These are phyloP conservation scores for Geranium brycei DNA, from an alignment of 345 rosid genomes.

Conservation along the genomic window DNA sequence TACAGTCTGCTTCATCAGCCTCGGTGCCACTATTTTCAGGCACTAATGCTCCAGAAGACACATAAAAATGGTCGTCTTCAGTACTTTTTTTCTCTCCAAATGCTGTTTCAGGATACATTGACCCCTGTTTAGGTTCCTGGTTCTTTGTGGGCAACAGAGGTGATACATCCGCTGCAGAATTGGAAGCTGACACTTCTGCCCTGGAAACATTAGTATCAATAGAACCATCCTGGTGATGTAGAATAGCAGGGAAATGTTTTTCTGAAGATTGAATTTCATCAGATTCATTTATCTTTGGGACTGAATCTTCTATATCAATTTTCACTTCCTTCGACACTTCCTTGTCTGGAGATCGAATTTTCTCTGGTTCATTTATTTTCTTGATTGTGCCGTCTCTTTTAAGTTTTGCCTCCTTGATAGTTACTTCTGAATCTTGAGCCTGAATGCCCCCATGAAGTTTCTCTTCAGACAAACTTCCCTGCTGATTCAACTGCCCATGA, in stretches of 20 bases:
- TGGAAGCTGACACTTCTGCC: constrained; percentile 24
- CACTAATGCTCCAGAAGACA: constrained; percentile 28
- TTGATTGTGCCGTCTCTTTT: constrained; percentile 25
- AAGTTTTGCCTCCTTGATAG: constrained; percentile 23
- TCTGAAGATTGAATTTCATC: constrained; percentile 20
- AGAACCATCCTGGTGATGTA: constrained; percentile 13
- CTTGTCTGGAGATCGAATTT: constrained; percentile 23
- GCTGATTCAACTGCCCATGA: constrained; percentile 26
- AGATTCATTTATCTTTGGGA: constrained; percentile 31
- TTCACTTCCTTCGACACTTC: constrained; percentile 30
- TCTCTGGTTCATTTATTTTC: constrained; percentile 30
- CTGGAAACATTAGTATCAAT: constrained; percentile 14
- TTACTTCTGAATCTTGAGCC: constrained; percentile 22
- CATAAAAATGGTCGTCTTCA: constrained; percentile 31
- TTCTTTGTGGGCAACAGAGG: constrained; percentile 23
- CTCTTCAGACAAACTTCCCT: constrained; percentile 27
- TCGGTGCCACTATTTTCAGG: constrained; percentile 34
- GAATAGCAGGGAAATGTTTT: constrained; percentile 21
- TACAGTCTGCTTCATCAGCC: constrained; percentile 35
- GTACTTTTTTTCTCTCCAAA: constrained; percentile 30
- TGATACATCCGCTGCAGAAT: constrained; percentile 18
- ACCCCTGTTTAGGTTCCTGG: constrained; percentile 34
- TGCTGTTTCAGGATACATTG: constrained; percentile 27
- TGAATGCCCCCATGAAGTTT: constrained; percentile 17
- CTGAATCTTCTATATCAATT: constrained; percentile 33